Evolutionary conservation across 371 early-diverging fungal genomes (phyloP).

Genomic region (Nematocida parisii): DNA sequence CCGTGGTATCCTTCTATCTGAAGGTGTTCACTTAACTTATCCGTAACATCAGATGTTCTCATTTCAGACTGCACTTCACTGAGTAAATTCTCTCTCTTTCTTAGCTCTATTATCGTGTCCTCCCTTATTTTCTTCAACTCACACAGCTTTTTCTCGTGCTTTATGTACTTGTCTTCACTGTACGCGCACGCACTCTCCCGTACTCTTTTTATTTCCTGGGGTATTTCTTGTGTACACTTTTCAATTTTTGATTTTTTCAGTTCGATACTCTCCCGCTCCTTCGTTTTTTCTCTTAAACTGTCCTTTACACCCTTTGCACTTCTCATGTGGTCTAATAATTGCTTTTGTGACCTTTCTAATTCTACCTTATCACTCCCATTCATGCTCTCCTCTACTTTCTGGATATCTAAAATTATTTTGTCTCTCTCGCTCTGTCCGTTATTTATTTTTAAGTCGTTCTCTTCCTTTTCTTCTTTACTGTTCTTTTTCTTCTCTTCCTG

Average conservation of each 20-base stretch:
- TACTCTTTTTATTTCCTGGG: not conserved
- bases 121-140: conserved; percentile 21
- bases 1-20: conserved; percentile 72
- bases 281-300: conserved; percentile 7
- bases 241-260: conserved; percentile 3
- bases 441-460: conserved; percentile 19
- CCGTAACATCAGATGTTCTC: conserved; percentile 2
- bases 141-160: conserved; percentile 29
- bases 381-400: conserved; percentile 19
- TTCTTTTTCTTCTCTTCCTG: conserved; percentile 4
- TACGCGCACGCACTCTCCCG: conserved; percentile 6
- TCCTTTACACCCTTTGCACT: conserved; percentile 13
- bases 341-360: not conserved
- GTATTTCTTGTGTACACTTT: not conserved
- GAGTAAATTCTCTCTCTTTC: conserved; percentile 25
- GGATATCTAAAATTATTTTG: not conserved
- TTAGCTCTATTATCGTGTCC: conserved; percentile 38
- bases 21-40: conserved; percentile 41
- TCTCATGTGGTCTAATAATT: conserved; percentile 19
- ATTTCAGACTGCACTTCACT: conserved; percentile 19
- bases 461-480: conserved; percentile 22
- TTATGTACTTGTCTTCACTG: conserved; percentile 46
- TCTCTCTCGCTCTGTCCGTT: not conserved
- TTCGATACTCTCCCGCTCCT: conserved; percentile 26
- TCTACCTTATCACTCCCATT: not conserved